These are phyloP conservation scores for Colletotrichum theobromicola DNA, from an alignment of 2,329 filamentous ascomycete genomes.

Conservation along the genomic window DNA sequence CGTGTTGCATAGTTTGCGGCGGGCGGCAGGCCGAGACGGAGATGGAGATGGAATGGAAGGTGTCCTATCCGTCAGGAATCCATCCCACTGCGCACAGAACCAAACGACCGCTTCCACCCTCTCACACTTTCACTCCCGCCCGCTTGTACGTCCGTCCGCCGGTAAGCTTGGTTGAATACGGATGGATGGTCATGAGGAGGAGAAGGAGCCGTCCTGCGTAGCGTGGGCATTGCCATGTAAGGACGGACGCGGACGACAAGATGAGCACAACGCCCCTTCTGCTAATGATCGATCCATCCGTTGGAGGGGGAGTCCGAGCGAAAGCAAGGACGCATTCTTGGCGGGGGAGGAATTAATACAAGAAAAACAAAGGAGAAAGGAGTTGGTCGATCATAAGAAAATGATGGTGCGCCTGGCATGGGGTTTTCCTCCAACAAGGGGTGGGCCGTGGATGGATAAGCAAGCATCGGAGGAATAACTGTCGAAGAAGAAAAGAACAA, in stretches of 20 bases:
- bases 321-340: conserved; percentile 1
- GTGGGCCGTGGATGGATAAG: background rate
- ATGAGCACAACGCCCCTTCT: conserved; percentile 9
- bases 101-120: background rate
- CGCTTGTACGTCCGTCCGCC: background rate
- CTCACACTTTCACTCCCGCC: background rate
- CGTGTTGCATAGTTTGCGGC: background rate
- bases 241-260: conserved; percentile 2
- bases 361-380: background rate
- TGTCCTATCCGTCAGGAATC: background rate
- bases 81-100: background rate
- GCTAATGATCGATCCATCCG: background rate
- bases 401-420: background rate
- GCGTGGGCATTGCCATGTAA: background rate
- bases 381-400: background rate
- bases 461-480: conserved; percentile 9
- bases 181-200: background rate
- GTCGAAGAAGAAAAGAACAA: background rate
- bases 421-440: background rate
- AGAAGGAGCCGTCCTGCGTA: background rate
- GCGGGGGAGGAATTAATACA: background rate
- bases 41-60: background rate
- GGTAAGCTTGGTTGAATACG: background rate
- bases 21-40: background rate
- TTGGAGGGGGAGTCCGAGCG: conserved; percentile 8